These are phyloP conservation scores for Halenospora varia DNA, from an alignment of 495 filamentous ascomycete genomes.

Conservation along the genomic window DNA sequence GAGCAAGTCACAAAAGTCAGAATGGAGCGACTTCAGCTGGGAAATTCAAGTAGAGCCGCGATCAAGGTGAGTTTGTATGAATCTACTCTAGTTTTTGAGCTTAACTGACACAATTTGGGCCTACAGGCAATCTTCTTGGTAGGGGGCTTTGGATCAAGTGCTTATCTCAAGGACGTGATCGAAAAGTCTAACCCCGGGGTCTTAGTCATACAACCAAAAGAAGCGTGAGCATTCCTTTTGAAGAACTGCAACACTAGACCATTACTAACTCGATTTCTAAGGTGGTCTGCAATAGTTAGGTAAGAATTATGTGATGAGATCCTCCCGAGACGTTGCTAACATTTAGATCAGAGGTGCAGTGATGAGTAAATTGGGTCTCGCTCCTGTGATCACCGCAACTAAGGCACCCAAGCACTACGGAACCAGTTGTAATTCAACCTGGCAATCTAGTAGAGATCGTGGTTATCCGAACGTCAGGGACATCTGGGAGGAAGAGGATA, in stretches of 20 bases:
- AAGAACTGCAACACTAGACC: too few relatives aligned
- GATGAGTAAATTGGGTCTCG: constrained; percentile 28
- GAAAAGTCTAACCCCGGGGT: constrained; percentile 24
- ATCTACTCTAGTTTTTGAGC: too few relatives aligned
- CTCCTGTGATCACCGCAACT: constrained; percentile 10
- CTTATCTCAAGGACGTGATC: constrained; percentile 21
- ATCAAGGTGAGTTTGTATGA: constrained; percentile 2
- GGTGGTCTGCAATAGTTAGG: constrained; percentile 14
- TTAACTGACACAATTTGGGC: too few relatives aligned
- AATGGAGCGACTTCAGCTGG: neutral
- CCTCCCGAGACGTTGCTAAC: too few relatives aligned
- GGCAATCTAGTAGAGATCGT: neutral
- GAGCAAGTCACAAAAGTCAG: constrained; percentile 28
- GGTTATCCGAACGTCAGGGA: neutral
- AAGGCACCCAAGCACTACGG: constrained; percentile 35
- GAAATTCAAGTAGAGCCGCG: neutral
- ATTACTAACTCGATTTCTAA: too few relatives aligned
- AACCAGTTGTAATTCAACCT: neutral
- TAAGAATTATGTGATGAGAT: too few relatives aligned
- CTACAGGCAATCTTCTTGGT: constrained; percentile 17
- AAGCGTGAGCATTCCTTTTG: constrained; percentile 31
- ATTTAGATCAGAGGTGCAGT: constrained; percentile 28
- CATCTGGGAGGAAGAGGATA: neutral
- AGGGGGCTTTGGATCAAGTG: constrained; percentile 10
- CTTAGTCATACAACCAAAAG: constrained; percentile 33